Percentiles rank a stretch among this genome's conserved stretches.
phyloP scores from a whole-genome alignment of 2,329 filamentous ascomycete species.

The Cadophora gregata region DNA sequence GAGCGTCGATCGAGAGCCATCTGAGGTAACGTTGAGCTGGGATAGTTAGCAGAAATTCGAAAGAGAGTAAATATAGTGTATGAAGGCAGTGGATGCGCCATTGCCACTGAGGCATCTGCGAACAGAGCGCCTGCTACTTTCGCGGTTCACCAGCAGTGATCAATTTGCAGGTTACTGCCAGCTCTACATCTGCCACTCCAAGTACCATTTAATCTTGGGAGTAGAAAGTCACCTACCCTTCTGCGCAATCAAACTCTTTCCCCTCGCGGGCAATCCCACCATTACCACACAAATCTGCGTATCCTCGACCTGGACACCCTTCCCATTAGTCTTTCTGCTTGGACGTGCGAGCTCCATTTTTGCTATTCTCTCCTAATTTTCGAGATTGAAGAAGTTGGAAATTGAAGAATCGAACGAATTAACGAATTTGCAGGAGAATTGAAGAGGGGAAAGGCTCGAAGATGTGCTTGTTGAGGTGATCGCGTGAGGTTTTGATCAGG shows the following conservation, averaged over 20 bases:
- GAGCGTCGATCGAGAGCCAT: constrained; percentile 93
- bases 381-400: not conserved
- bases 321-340: constrained; percentile 59
- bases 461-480: constrained; percentile 23
- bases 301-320: constrained; percentile 88
- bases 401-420: constrained; percentile 16
- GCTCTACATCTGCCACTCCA: constrained; percentile 6
- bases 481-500: constrained; percentile 35
- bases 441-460: constrained; percentile 8
- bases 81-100: not conserved
- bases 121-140: not conserved
- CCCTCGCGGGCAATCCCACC: constrained; percentile 93
- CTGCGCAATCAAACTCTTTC: constrained; percentile 97
- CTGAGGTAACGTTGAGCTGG: constrained; percentile 90
- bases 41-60: constrained; percentile 25
- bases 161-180: not conserved
- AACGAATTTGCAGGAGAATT: not conserved
- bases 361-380: not conserved
- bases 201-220: not conserved
- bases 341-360: constrained; percentile 37
- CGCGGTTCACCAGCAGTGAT: not conserved
- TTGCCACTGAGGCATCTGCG: not conserved
- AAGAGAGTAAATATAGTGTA: not conserved
- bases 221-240: constrained; percentile 70
- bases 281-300: constrained; percentile 98